Conservation (phyloP, 2,329 filamentous ascomycete species). For the Ophiostoma tasmaniense region DNA sequence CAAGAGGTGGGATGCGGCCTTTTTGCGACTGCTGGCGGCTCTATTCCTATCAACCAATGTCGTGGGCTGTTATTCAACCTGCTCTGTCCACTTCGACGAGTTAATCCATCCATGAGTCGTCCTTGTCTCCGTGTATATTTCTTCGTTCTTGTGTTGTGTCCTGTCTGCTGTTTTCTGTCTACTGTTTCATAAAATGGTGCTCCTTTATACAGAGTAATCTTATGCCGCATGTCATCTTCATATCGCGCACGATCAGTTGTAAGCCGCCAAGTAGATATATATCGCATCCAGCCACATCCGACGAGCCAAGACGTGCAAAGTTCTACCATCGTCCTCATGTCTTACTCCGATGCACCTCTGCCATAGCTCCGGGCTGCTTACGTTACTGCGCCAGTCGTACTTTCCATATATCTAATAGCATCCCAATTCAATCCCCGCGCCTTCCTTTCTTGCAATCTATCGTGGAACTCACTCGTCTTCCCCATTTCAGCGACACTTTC, state of each 20-base stretch:
- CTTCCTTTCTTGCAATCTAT: not conserved
- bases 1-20: slow-evolving; percentile 3
- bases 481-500: slow-evolving; percentile 19
- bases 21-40: not conserved
- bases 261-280: not conserved
- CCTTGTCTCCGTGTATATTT: not conserved
- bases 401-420: not conserved
- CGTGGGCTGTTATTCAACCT: not conserved
- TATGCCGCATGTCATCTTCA: not conserved
- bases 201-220: not conserved
- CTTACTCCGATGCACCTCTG: not conserved
- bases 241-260: not conserved
- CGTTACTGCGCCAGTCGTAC: not conserved
- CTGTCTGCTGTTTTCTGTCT: not conserved
- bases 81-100: not conserved
- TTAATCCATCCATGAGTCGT: not conserved
- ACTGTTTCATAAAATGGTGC: not conserved
- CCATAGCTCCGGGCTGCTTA: not conserved
- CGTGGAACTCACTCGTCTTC: too few relatives aligned
- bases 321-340: not conserved
- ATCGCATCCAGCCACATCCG: not conserved
- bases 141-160: not conserved
- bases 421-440: not conserved
- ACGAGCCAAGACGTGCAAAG: not conserved
- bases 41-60: not conserved